Conservation (phyloP, 345 rosid species). For the Tarenaya hassleriana region DNA sequence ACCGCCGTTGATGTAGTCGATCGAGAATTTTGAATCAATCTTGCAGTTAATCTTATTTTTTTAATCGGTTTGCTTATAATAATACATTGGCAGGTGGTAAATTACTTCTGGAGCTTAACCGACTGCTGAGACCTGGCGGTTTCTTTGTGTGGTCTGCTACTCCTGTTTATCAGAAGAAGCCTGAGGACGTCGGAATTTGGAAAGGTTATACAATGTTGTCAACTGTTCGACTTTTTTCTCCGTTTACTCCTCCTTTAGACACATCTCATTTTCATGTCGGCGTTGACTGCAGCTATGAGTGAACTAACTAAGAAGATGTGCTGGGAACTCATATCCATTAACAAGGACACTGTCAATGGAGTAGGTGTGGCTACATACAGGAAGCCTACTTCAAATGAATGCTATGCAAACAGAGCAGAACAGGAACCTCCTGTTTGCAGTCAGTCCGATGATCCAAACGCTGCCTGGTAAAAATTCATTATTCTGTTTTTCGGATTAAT, state of each 20-base stretch:
- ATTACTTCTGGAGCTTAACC: conserved; percentile 86
- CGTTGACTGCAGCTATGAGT: conserved; percentile 64
- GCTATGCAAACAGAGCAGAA: conserved; percentile 63
- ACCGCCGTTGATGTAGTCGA: neutral
- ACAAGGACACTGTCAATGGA: conserved; percentile 57
- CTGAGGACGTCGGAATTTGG: conserved; percentile 86
- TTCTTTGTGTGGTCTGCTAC: conserved; percentile 98
- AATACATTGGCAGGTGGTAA: conserved; percentile 58
- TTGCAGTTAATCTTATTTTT: neutral
- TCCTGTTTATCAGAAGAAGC: conserved; percentile 78
- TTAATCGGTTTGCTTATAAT: neutral
- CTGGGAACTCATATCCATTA: conserved; percentile 80
- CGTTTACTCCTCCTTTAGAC: too few relatives aligned
- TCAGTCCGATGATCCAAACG: conserved; percentile 83
- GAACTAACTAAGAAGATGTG: conserved; percentile 71
- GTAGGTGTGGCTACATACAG: conserved; percentile 74
- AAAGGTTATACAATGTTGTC: conserved; percentile 43
- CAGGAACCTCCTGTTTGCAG: conserved; percentile 72
- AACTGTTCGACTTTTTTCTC: conserved; percentile 22
- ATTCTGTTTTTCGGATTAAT: neutral
- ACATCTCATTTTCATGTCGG: conserved; percentile 20
- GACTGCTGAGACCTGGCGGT: conserved; percentile 81
- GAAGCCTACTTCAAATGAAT: conserved; percentile 78
- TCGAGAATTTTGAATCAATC: conserved; percentile 1
- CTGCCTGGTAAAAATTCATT: conserved; percentile 58